A percentile compares a stretch with the other conserved stretches of the same genome.
These are phyloP conservation scores for Trichosanthes cucumerina DNA, from an alignment of 306 rosid species.

Conservation along the genomic window DNA sequence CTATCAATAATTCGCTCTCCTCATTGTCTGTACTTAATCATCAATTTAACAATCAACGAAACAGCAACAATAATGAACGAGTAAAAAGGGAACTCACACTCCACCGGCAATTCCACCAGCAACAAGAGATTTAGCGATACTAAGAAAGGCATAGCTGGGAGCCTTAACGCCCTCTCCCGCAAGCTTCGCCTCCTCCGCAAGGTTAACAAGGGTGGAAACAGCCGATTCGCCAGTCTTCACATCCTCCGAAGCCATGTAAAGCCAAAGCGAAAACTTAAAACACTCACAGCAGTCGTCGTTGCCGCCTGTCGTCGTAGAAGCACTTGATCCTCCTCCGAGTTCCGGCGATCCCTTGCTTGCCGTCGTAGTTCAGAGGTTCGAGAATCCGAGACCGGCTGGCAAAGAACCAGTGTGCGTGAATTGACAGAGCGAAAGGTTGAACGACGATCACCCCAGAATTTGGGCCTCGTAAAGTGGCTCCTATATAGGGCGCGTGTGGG, in stretches of 20 bases:
- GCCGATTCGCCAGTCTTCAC: slow-evolving; percentile 70
- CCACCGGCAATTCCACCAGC: slow-evolving; percentile 99
- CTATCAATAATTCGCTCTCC: not conserved
- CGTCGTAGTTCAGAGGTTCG: not conserved
- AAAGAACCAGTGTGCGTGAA: not conserved
- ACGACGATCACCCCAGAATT: not conserved
- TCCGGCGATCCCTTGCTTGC: not conserved
- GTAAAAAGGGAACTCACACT: slow-evolving; percentile 54
- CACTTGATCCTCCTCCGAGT: not conserved
- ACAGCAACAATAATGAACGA: not conserved
- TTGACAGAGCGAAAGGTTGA: not conserved
- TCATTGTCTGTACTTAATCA: not conserved
- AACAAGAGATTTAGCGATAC: slow-evolving; percentile 72
- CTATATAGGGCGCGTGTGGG: not conserved
- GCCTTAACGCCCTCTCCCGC: slow-evolving; percentile 79
- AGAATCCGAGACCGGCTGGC: not conserved
- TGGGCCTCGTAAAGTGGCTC: not conserved
- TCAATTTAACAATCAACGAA: not conserved
- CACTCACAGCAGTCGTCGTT: not conserved
- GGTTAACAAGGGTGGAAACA: slow-evolving; percentile 62
- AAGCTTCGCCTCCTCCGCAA: slow-evolving; percentile 87
- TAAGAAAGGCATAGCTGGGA: slow-evolving; percentile 44
- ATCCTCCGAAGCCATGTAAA: slow-evolving; percentile 74
- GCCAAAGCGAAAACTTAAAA: not conserved
- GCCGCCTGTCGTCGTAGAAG: not conserved